phyloP scores from a whole-genome alignment of 768 basidiomycete species.

The Mycena capillaripes region DNA sequence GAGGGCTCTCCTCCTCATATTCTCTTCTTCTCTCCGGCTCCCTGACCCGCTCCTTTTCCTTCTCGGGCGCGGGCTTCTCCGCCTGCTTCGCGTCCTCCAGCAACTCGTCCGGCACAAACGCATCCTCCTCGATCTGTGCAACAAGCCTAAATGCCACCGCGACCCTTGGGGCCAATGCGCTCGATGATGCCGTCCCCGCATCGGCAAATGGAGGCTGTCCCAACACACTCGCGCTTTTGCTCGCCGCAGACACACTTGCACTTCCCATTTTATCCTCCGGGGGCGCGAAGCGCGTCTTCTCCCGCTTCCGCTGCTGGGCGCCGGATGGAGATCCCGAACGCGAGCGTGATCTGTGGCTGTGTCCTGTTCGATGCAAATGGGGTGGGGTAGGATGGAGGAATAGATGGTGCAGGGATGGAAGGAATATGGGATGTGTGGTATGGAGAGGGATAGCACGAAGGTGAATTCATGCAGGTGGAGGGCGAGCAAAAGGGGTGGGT shows the following conservation, averaged over 20 bases:
- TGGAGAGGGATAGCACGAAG: background rate
- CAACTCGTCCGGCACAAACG: constrained; percentile 35
- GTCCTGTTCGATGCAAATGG: constrained; percentile 28
- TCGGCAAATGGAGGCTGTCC: too few relatives aligned
- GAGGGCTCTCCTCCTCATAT: background rate
- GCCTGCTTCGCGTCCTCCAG: constrained; percentile 26
- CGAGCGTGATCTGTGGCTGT: constrained; percentile 25
- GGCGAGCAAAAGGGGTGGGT: background rate
- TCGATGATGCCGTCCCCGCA: background rate
- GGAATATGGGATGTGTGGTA: background rate
- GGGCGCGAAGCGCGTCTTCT: constrained; percentile 32
- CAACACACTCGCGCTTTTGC: background rate
- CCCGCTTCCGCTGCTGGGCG: constrained; percentile 28
- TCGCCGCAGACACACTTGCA: background rate
- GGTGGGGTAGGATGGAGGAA: background rate
- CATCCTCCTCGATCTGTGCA: constrained; percentile 2
- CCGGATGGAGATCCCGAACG: constrained; percentile 32
- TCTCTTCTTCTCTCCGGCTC: background rate
- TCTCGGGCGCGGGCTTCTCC: constrained; percentile 5
- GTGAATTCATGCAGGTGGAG: background rate
- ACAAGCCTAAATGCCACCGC: constrained; percentile 10
- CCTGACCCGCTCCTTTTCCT: background rate
- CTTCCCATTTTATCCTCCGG: constrained; percentile 2
- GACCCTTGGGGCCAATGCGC: background rate
- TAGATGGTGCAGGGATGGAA: background rate